phyloP scores from a whole-genome alignment of 176 grass and related monocot species.

The Bolboschoenus planiculmis region DNA sequence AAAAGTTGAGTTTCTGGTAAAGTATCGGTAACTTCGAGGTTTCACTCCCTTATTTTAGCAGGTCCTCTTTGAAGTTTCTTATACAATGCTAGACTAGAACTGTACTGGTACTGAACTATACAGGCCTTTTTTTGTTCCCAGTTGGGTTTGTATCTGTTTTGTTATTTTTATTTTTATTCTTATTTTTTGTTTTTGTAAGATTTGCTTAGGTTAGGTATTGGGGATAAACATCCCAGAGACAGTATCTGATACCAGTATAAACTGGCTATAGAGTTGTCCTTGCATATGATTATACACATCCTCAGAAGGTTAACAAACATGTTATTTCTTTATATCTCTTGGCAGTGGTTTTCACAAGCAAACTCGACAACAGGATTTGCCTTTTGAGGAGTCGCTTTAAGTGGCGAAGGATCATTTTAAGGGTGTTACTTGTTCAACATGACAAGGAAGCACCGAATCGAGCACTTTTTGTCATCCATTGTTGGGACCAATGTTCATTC shows the following conservation, averaged over 20 bases:
- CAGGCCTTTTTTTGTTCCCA: background rate
- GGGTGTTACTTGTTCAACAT: conserved; percentile 29
- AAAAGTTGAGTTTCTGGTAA: background rate
- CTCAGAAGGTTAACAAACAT: background rate
- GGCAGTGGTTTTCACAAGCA: background rate
- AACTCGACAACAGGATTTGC: background rate
- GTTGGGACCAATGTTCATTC: conserved; percentile 27
- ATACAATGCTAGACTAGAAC: background rate
- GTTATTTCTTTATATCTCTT: background rate
- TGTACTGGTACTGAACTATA: background rate
- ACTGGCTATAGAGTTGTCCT: background rate
- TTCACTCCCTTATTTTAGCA: background rate
- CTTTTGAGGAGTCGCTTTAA: background rate
- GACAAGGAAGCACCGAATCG: conserved; percentile 58
- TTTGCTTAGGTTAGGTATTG: background rate
- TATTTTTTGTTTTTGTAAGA: background rate
- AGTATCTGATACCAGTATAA: background rate
- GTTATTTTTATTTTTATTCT: background rate
- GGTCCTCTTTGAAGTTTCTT: no score
- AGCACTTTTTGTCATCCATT: conserved; percentile 44
- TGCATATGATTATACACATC: background rate
- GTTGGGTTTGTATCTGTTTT: background rate
- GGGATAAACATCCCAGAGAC: background rate
- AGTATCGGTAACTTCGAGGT: background rate
- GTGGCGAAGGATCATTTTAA: background rate